These are phyloP conservation scores for Rhizomucor miehei DNA, from an alignment of 371 early-diverging fungal species.

Conservation along the genomic window DNA sequence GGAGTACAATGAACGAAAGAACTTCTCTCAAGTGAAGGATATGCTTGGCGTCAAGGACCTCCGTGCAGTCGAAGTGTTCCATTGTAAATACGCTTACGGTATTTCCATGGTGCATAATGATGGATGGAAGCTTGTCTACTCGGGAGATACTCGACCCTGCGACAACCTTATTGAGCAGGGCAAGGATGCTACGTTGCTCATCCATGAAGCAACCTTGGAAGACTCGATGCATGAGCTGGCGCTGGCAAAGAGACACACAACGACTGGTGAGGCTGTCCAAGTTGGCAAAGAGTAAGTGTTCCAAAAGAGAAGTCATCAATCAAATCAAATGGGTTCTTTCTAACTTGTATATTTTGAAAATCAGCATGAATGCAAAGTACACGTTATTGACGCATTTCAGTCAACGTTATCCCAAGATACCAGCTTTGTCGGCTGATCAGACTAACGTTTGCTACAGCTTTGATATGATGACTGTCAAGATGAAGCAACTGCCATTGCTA, in stretches of 20 bases:
- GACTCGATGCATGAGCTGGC: conserved; percentile 85
- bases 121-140: conserved; percentile 79
- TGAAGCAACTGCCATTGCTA: conserved; percentile 60
- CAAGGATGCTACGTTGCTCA: conserved; percentile 69
- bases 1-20: conserved; percentile 7
- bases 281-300: conserved; percentile 71
- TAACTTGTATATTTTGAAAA: too few species aligned
- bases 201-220: conserved; percentile 98
- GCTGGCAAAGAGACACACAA: conserved; percentile 84
- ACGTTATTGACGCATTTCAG: conserved; percentile 97
- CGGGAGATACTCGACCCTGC: conserved; percentile 97
- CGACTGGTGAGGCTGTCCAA: conserved; percentile 85
- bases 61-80: conserved; percentile 71
- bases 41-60: conserved; percentile 52
- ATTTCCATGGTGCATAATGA: conserved; percentile 62
- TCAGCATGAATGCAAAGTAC: conserved; percentile 75
- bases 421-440: conserved; percentile 49
- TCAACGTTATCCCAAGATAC: conserved; percentile 91
- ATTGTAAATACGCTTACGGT: conserved; percentile 81
- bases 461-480: conserved; percentile 74
- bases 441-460: conserved; percentile 73
- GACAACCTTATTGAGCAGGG: conserved; percentile 72
- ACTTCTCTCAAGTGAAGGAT: conserved; percentile 19
- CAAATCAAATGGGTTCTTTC: not conserved
- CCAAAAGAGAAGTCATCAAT: not conserved